Evolutionary conservation across 208 protist species (phyloP).

Genomic region (Acanthamoeba castellanii): DNA sequence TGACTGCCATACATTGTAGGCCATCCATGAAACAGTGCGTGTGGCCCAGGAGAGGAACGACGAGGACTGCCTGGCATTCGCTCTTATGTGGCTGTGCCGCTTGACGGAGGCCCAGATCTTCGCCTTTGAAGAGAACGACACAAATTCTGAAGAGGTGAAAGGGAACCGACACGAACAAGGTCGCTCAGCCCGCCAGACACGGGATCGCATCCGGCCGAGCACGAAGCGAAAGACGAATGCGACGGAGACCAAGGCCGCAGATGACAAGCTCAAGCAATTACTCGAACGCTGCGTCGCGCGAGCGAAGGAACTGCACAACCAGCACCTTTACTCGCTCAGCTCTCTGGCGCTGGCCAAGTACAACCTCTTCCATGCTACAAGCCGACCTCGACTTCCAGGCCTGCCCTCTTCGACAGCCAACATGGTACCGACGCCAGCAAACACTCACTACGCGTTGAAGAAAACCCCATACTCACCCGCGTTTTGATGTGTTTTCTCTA

Average conservation of each 20-base stretch:
- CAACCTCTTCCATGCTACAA: constrained; percentile 50
- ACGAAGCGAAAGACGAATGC: not conserved
- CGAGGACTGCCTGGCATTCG: constrained; percentile 57
- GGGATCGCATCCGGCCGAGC: not conserved
- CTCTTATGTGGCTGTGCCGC: constrained; percentile 44
- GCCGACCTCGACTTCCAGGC: not conserved
- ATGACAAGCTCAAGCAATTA: constrained; percentile 34
- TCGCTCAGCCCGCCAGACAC: not conserved
- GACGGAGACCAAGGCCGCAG: not conserved
- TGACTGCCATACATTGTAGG: not conserved
- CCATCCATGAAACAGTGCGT: constrained; percentile 49
- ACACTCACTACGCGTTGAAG: not conserved
- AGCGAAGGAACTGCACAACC: constrained; percentile 28
- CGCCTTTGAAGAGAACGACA: not conserved
- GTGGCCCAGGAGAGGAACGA: constrained; percentile 65
- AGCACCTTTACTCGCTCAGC: constrained; percentile 49
- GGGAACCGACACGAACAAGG: not conserved
- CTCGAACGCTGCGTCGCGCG: constrained; percentile 38
- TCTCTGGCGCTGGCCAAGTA: constrained; percentile 68
- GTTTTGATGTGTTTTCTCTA: not conserved
- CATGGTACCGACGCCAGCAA: not conserved
- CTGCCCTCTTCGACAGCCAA: constrained; percentile 25
- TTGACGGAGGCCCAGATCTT: constrained; percentile 29
- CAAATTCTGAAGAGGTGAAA: not conserved
- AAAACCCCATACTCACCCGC: not conserved